Evolutionary conservation across 176 grass and related monocot genomes (phyloP), one percentile per base, ranked within the genome.

Genomic region (Bolboschoenus planiculmis): DNA sequence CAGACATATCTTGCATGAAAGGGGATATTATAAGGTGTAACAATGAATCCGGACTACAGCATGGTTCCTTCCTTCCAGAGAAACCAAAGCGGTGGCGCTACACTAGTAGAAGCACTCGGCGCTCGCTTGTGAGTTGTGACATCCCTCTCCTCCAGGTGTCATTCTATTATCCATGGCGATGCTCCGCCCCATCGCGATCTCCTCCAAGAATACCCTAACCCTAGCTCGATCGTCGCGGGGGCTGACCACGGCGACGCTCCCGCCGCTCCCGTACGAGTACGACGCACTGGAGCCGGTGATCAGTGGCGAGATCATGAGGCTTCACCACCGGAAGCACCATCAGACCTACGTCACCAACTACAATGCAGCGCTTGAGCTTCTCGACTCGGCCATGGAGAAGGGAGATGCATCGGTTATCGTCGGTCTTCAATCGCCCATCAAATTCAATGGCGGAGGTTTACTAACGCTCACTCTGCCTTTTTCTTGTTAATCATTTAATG

Each of bases 261-360:
- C 90, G 0, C 91, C 91, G 59, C 90, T 97, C 48, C 55, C 92
- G 29, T 97, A 97, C 87, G 92, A 92, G 83, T 97, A 85, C 81
- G 83, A 86, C 58, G 92, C 90, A 24, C 92, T 97, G 80, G 95
- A 97, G 78, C 92, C 95, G 61, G 88, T 56, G 78, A 92, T 97
- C 90, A 92, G 87, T 43, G 90, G 90, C 30, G 90, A 92, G 88
- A 97, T 97, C 83, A 94, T 94, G 90, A 83, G 34, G 62, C 81
- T 97, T 75, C 94, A 94, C 88, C 94, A 97, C 87, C 90, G 89
- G 88, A 97, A 97, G 85, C 94, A 97, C 85, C 94, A 97, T 82
- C 92, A 93, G 85, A 87, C 94, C 56, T 97, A 97, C 81, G 87
- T 94, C 59, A 83, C 91, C 83, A 97, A 97, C 88, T 94, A 94